Percentiles rank a stretch among this genome's conserved stretches.
These are phyloP conservation scores for Phaeotremella fagi DNA, from an alignment of 768 basidiomycete species.

Conservation along the genomic window DNA sequence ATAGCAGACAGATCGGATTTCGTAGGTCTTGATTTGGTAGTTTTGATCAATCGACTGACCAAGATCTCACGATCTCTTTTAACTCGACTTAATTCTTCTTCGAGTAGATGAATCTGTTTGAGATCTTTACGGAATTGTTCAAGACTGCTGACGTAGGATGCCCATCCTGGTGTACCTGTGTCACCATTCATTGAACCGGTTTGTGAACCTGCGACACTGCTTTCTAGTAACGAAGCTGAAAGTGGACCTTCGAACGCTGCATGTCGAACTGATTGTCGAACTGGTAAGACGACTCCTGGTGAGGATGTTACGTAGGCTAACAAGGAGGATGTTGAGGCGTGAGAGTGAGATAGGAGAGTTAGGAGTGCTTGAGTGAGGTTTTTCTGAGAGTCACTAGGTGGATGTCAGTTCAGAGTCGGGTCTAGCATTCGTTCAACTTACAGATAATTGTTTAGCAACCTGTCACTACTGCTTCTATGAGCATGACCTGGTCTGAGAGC, in stretches of 20 bases:
- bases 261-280: slow-evolving; percentile 44
- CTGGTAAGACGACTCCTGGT: slow-evolving; percentile 40
- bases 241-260: slow-evolving; percentile 47
- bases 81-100: slow-evolving; percentile 46
- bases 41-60: slow-evolving; percentile 46
- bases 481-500: slow-evolving; percentile 43
- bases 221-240: slow-evolving; percentile 23
- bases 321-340: slow-evolving; percentile 47
- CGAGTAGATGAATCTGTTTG: slow-evolving; percentile 46
- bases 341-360: slow-evolving; percentile 46
- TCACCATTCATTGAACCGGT: slow-evolving; percentile 11
- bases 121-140: slow-evolving; percentile 47
- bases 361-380: slow-evolving; percentile 40
- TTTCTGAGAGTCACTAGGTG: slow-evolving; percentile 43
- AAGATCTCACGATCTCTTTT: slow-evolving; percentile 47
- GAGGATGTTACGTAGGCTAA: slow-evolving; percentile 48
- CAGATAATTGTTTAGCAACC: slow-evolving; percentile 48
- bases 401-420: background rate
- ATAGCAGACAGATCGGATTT: slow-evolving; percentile 40
- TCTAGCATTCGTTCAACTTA: slow-evolving; percentile 11
- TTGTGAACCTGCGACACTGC: slow-evolving; percentile 17
- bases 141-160: slow-evolving; percentile 39
- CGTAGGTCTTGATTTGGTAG: slow-evolving; percentile 44
- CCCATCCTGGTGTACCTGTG: slow-evolving; percentile 37
- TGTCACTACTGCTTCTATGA: slow-evolving; percentile 45